Evolutionary conservation across 2,329 filamentous ascomycete genomes (phyloP), one percentile per base, ranked within the genome.

Genomic region (Ceratocystis cubensis): DNA sequence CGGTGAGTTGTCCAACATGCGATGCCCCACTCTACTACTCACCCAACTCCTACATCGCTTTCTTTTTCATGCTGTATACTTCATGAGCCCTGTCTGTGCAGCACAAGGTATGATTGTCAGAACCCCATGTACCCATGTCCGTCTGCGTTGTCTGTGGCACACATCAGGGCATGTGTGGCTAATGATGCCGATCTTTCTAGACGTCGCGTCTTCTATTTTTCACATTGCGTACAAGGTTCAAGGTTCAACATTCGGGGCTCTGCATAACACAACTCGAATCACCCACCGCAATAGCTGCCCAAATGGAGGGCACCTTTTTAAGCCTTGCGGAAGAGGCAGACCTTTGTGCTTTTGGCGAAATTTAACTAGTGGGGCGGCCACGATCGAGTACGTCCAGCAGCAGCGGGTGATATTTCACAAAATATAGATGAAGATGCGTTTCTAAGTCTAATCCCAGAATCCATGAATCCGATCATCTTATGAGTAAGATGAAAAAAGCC

Each of bases 111-210:
- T 62, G 61, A 62, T 62, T 62, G 44, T 59, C 56, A 59, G 15
- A n/a, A 30, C 56, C 30, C 56, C 56, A 7, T 59, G 56, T 8
- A 59, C 30, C 56, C 56, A 59, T 59, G 56, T n/a, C 10, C 15
- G 30, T 59, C 56, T 59, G 56, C 30, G 56, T 59, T 33, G 56
- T 59, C 61, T 63, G 61, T 46, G 61, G 44, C 44, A 46, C 61
- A 48, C 61, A 63, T 17, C 61, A 63, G 44, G 44, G 44, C 61
- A 30, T 63, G 41, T 63, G 61, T 63, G 61, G 61, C 61, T 63
- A n/a, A 50, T 48, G 46, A 63, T 48, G 61, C 44, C 45, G 44
- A 63, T 48, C 61, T 50, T 63, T 48, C 61, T 63, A 63, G 61
- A 63, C 61, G 46, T 63, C 61, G 61, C 37, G 45, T 59, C 56